A percentile compares a stretch with the other conserved stretches of the same genome.
Evolutionary conservation across 257 asterid genomes (phyloP).

Genomic region (Ligustrum vulgare): DNA sequence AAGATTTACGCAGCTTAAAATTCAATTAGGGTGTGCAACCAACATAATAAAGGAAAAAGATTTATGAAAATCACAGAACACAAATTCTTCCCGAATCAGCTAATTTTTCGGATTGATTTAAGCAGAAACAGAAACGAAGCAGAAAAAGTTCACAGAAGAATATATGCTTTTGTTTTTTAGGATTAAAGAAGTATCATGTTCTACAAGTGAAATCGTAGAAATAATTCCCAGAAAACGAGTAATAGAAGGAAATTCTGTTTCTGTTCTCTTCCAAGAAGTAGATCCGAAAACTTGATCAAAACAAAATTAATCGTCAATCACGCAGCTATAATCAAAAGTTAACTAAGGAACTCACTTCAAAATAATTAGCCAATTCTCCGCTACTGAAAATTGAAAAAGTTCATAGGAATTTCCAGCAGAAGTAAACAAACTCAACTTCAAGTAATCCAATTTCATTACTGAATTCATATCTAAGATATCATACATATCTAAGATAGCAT

Average conservation of each 20-base stretch:
- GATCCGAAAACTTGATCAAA: neutral
- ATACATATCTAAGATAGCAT: neutral
- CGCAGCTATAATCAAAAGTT: neutral
- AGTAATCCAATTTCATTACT: conserved; percentile 9
- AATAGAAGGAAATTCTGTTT: neutral
- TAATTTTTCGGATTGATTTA: neutral
- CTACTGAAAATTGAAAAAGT: neutral
- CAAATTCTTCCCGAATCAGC: neutral
- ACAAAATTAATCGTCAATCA: neutral
- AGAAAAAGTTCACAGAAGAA: neutral
- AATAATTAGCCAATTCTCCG: neutral
- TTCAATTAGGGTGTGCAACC: neutral
- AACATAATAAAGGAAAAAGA: neutral
- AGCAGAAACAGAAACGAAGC: neutral
- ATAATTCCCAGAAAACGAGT: neutral
- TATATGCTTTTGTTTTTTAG: no score
- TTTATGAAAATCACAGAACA: neutral
- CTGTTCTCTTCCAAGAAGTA: neutral
- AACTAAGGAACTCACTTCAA: neutral
- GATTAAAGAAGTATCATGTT: neutral
- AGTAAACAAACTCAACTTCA: neutral
- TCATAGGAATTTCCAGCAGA: neutral
- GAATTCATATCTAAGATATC: neutral
- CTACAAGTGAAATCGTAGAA: neutral
- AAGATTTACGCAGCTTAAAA: neutral